Percentiles rank a stretch among this genome's conserved stretches.
Evolutionary conservation across 2,329 filamentous ascomycete genomes (phyloP).

Genomic region (Colletotrichum karsti): DNA sequence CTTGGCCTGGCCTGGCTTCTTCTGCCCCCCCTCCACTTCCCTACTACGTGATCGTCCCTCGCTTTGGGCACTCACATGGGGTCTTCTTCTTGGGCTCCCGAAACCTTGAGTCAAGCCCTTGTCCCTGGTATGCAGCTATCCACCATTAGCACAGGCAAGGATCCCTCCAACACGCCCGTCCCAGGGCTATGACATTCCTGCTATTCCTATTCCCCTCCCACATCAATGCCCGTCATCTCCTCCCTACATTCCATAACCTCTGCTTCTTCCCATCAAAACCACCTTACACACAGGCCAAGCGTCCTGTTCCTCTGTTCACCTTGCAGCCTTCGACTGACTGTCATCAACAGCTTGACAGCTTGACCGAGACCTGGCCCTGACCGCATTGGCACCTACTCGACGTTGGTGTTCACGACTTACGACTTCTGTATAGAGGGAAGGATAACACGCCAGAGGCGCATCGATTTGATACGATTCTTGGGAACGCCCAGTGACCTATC

Average conservation of each 20-base stretch:
- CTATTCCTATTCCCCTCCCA: constrained; percentile 26
- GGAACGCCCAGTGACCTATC: neutral
- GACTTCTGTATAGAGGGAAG: neutral
- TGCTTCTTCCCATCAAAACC: constrained; percentile 26
- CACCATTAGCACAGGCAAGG: constrained; percentile 26
- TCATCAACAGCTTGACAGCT: constrained; percentile 14
- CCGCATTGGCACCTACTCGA: constrained; percentile 1
- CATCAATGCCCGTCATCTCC: constrained; percentile 29
- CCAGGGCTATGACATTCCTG: constrained; percentile 30
- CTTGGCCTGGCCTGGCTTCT: constrained; percentile 15
- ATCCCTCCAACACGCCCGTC: constrained; percentile 27
- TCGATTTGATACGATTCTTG: neutral
- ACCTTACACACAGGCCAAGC: constrained; percentile 22
- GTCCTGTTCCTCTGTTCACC: neutral
- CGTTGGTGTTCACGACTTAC: constrained; percentile 8
- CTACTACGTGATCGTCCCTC: constrained; percentile 29
- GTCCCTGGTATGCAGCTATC: constrained; percentile 31
- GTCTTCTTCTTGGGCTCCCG: constrained; percentile 27
- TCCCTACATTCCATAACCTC: constrained; percentile 29
- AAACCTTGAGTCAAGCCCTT: constrained; percentile 31
- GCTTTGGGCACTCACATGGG: constrained; percentile 29
- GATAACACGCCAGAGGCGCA: constrained; percentile 20
- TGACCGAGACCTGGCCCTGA: neutral
- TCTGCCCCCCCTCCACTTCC: constrained; percentile 7
- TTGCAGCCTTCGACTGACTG: constrained; percentile 18